A percentile compares a stretch with the other conserved stretches of the same genome.
phyloP scores from a whole-genome alignment of 2,329 filamentous ascomycete genomes.

The Chaetomium sp. region DNA sequence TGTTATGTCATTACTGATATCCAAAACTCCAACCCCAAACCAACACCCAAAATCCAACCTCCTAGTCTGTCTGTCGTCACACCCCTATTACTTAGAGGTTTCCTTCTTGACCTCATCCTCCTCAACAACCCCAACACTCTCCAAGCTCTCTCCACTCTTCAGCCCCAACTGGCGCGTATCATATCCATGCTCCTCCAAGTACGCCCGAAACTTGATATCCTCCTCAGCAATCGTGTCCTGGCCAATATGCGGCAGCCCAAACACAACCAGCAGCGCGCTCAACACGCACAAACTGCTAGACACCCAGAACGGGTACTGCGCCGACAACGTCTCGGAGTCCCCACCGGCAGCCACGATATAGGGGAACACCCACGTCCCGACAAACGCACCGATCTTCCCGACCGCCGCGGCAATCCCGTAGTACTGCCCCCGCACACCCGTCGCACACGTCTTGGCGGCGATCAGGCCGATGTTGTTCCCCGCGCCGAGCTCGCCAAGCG shows the following conservation, averaged over 20 bases:
- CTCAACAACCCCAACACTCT: conserved; percentile 3
- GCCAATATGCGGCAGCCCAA: conserved; percentile 69
- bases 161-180: conserved; percentile 56
- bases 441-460: conserved; percentile 82
- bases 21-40: too few species aligned
- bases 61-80: too few species aligned
- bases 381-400: conserved; percentile 76
- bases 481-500: conserved; percentile 73
- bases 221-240: conserved; percentile 79
- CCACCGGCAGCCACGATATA: conserved; percentile 60
- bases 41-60: too few species aligned
- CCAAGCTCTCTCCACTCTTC: conserved; percentile 30
- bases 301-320: conserved; percentile 90
- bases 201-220: conserved; percentile 68
- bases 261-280: conserved; percentile 57
- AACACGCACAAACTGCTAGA: conserved; percentile 70
- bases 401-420: conserved; percentile 65
- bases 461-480: conserved; percentile 88
- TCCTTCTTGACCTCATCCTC: background rate
- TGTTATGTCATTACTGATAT: too few species aligned
- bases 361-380: conserved; percentile 77
- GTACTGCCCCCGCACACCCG: conserved; percentile 74
- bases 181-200: conserved; percentile 67
- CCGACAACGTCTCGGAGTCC: conserved; percentile 46
- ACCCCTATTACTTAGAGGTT: too few species aligned